Conservation (phyloP, 371 early-diverging fungal species). For the Rhizomucor pusillus region DNA sequence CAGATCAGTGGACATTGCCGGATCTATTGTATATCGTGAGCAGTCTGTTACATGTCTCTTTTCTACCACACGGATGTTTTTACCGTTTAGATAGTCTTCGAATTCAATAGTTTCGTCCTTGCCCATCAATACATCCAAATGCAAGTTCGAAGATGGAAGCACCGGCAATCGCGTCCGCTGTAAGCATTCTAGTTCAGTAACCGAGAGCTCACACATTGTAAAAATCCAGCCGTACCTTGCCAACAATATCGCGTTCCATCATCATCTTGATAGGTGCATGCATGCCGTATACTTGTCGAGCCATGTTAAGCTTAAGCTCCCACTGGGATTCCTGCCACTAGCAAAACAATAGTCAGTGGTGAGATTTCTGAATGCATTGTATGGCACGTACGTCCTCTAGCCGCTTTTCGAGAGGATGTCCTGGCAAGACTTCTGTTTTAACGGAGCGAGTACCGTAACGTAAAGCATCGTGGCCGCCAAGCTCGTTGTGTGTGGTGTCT, state of each 20-base stretch:
- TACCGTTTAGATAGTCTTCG: constrained; percentile 86
- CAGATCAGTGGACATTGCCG: constrained; percentile 58
- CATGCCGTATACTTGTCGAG: constrained; percentile 79
- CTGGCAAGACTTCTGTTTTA: constrained; percentile 61
- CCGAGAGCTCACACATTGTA: background rate
- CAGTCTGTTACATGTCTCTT: background rate
- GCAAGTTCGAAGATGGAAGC: constrained; percentile 73
- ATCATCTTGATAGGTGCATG: constrained; percentile 88
- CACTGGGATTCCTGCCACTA: constrained; percentile 86
- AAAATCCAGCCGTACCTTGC: constrained; percentile 51
- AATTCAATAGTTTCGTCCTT: constrained; percentile 86
- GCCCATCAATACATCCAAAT: constrained; percentile 84
- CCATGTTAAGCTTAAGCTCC: constrained; percentile 76
- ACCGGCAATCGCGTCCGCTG: constrained; percentile 60
- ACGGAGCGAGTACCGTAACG: constrained; percentile 79
- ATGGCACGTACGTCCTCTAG: constrained; percentile 54
- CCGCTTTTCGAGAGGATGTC: constrained; percentile 81
- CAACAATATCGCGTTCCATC: constrained; percentile 81
- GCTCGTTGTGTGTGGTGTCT: constrained; percentile 60
- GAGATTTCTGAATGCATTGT: background rate
- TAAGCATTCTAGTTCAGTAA: background rate
- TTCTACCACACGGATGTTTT: constrained; percentile 16
- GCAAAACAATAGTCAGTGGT: background rate
- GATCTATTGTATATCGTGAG: constrained; percentile 36
- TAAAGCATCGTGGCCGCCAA: constrained; percentile 84